phyloP scores from a whole-genome alignment of 2,329 filamentous ascomycete species.

The Niveomyces coronatus region DNA sequence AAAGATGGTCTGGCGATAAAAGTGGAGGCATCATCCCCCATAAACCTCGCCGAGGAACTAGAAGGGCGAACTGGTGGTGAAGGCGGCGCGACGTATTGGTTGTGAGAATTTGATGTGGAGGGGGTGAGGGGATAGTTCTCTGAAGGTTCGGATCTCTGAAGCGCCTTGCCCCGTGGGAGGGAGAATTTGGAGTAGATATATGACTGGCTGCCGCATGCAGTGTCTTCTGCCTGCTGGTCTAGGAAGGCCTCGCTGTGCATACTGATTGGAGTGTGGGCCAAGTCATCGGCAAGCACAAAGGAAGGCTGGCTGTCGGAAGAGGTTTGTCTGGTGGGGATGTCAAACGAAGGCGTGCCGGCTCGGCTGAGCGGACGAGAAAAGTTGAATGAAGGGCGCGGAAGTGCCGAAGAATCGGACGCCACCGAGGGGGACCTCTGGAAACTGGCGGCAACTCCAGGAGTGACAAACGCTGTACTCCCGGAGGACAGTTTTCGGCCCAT shows the following conservation, averaged over 20 bases:
- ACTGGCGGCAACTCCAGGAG: conserved; percentile 47
- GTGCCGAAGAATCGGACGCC: conserved; percentile 66
- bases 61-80: conserved; percentile 52
- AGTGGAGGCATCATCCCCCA: conserved; percentile 27
- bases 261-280: conserved; percentile 58
- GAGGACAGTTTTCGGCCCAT: conserved; percentile 68
- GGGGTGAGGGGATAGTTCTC: conserved; percentile 35
- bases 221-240: conserved; percentile 38
- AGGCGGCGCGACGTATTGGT: conserved; percentile 40
- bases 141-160: conserved; percentile 58
- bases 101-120: conserved; percentile 37
- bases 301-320: conserved; percentile 60
- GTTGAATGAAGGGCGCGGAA: conserved; percentile 74
- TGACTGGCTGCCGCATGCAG: conserved; percentile 48
- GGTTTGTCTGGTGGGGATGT: conserved; percentile 50
- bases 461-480: conserved; percentile 45
- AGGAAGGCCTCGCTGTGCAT: conserved; percentile 61
- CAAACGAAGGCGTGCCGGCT: conserved; percentile 48
- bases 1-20: conserved; percentile 34
- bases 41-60: conserved; percentile 37
- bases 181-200: conserved; percentile 82
- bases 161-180: conserved; percentile 69
- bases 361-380: conserved; percentile 86
- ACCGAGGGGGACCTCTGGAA: conserved; percentile 74
- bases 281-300: conserved; percentile 53